Base-by-base conservation (phyloP, 1,284 basidiomycete genomes). In the Ceratobasidium sp. region DNA sequence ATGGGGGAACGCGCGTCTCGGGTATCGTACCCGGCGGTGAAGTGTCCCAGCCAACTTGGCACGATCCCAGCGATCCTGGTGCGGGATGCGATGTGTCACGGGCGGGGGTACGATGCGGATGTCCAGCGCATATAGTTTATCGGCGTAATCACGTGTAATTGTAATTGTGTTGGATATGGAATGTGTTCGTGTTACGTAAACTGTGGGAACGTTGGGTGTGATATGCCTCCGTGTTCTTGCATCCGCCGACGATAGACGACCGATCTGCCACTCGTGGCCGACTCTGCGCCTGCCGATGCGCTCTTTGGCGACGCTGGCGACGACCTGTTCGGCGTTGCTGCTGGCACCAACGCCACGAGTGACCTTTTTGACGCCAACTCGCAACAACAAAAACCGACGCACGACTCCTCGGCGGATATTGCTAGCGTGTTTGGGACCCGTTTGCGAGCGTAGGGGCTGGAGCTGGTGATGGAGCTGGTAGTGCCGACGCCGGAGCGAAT, bases 301-400 rank as follows among this genome's bases (percentile, higher is more conserved):
- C 78, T 79, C 46, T 76, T 78, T 65, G 78, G 76, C 43, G 71
- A 70, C 59, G 34, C 69, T 6, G 61, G 61, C 43, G 51, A 56
- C 57, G 46, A 37, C 15, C 4, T 56, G 19, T 40, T 54, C 13
- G 32, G 43, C 22, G 76, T 56, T 66, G 40, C 66, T 25, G 56
- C 32, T 51, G 17, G n/a, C 19, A 19, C 49, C 57, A 17, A 49
- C 37, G 66, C 77, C 40, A 65, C 43, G 46, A 68, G 65, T 61
- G 32, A 15, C 19, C 69, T 62, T 22, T 64, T 65, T 49, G 70
- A 62, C 46, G 61, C 74, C 46, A 54, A 74, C 17, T 46, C 46
- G n/a, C 56, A 49, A 61, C 19, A 67, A 37, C 65, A 52, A 74
- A 66, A 52, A 65, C 25, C 57, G 17, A 43, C 56, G 40, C 62